phyloP scores from a whole-genome alignment of 2,329 filamentous ascomycete genomes.

The Fusarium udum region DNA sequence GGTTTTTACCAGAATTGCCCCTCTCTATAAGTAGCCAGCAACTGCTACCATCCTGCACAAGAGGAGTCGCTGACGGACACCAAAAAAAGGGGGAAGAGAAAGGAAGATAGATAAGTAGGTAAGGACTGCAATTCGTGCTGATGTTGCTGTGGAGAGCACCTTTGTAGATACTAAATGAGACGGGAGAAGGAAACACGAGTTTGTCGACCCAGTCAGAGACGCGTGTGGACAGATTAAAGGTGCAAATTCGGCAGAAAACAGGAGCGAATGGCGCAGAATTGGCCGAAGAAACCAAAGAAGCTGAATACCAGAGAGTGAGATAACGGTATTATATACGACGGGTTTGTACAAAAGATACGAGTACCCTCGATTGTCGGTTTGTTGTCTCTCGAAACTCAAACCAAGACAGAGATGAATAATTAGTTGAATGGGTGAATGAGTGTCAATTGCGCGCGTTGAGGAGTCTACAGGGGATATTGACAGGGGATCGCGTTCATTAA shows the following conservation, averaged over 20 bases:
- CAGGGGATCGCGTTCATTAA: conserved; percentile 33
- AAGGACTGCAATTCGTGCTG: conserved; percentile 6
- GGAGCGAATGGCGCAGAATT: background rate
- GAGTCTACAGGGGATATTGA: conserved; percentile 32
- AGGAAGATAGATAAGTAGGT: background rate
- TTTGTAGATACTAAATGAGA: conserved; percentile 15
- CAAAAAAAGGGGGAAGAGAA: background rate
- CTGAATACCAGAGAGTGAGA: background rate
- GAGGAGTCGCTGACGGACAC: background rate
- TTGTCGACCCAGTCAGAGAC: conserved; percentile 22
- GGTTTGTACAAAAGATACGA: conserved; percentile 7
- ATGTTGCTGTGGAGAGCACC: conserved; percentile 18
- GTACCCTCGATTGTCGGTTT: conserved; percentile 11
- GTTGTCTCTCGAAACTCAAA: conserved; percentile 26
- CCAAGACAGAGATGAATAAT: conserved; percentile 26
- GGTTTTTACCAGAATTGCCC: conserved; percentile 43
- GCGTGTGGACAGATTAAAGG: conserved; percentile 31
- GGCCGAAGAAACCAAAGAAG: background rate
- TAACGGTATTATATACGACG: background rate
- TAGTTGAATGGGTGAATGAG: conserved; percentile 28
- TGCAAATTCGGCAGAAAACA: conserved; percentile 8
- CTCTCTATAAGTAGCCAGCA: conserved; percentile 32
- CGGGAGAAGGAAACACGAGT: conserved; percentile 21
- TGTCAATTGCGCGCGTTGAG: conserved; percentile 35
- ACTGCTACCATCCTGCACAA: conserved; percentile 40